Conservation (phyloP, 2,329 filamentous ascomycete genomes). For the Ramularia endophylla region DNA sequence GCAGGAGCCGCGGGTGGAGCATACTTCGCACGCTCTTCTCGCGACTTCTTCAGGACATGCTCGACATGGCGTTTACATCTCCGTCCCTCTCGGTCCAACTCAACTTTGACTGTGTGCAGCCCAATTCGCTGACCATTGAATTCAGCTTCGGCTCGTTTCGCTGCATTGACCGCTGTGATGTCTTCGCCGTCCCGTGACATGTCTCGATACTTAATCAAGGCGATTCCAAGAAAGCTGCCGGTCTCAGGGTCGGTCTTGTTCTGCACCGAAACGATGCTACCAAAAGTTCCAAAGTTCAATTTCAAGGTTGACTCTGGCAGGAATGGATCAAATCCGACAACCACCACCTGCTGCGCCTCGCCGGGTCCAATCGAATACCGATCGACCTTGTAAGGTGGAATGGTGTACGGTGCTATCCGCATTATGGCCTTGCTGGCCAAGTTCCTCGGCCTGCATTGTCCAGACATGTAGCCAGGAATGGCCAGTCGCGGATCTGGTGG, state of each 20-base stretch:
- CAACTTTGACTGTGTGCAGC: constrained; percentile 68
- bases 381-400: constrained; percentile 79
- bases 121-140: constrained; percentile 78
- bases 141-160: constrained; percentile 69
- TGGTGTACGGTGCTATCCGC: constrained; percentile 67
- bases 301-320: constrained; percentile 66
- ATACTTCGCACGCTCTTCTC: constrained; percentile 50
- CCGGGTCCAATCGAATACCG: constrained; percentile 81
- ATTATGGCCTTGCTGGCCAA: constrained; percentile 65
- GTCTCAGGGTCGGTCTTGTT: constrained; percentile 95
- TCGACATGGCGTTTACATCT: constrained; percentile 76
- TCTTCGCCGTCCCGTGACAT: constrained; percentile 48
- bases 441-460: constrained; percentile 40
- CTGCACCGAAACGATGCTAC: constrained; percentile 82
- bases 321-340: constrained; percentile 93
- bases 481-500: constrained; percentile 75
- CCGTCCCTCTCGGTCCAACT: constrained; percentile 82
- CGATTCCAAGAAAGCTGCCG: constrained; percentile 89
- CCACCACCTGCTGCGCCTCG: constrained; percentile 83
- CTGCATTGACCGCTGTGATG: constrained; percentile 69
- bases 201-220: constrained; percentile 84
- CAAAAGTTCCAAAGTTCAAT: constrained; percentile 71
- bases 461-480: constrained; percentile 54
- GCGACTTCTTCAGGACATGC: constrained; percentile 62
- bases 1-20: constrained; percentile 28